Base-by-base conservation (phyloP, 2,329 filamentous ascomycete species). In the Hymenoscyphus repandus region DNA sequence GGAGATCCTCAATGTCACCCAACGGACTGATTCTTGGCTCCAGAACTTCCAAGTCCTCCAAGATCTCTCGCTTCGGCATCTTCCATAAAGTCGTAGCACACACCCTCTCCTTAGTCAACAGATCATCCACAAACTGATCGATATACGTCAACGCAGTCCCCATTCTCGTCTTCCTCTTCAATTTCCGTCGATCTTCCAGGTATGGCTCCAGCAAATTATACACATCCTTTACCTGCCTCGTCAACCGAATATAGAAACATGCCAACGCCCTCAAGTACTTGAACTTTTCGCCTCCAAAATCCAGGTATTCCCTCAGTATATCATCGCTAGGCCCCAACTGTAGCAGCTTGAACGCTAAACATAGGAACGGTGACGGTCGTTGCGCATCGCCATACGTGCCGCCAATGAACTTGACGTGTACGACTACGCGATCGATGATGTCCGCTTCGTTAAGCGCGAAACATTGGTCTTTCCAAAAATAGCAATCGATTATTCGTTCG, bases 401-500 rank as follows among this genome's bases (percentile, higher is more conserved):
- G 56, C 91, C 93, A 50, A 99, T 80, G 69, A 86, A 93, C 44
- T 74, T 78, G 42, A 99, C 79, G 69, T 85, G 78, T 61, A 92
- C 86, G 22, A 90, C 87, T 0, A 95, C 91, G 58, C 93, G 88
- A 72, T 96, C 89, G 62, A 96, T 86, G 5, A 99, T 75, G 69
- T 84, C 80, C 47, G 82, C 81, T 66, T 85, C 83, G 73, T 97
- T 99, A 58, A 99, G 78, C 38, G 88, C 93, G 71, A 97, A 99
- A 69, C 93, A 96, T 73, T 96, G 91, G 72, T 97, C 93, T 70
- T 96, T 96, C 87, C 90, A 99, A 74, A 96, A 99, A 72, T 96
- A 95, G 47, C 84, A 89, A 66, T 96, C 90, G 60, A 91, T 83
- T 69, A 99, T 96, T 66, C 93, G 90, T 71, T 99, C 93, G 66